These are phyloP conservation scores for Xanthoparmelia taractica DNA, from an alignment of 495 filamentous ascomycete species.

Conservation along the genomic window DNA sequence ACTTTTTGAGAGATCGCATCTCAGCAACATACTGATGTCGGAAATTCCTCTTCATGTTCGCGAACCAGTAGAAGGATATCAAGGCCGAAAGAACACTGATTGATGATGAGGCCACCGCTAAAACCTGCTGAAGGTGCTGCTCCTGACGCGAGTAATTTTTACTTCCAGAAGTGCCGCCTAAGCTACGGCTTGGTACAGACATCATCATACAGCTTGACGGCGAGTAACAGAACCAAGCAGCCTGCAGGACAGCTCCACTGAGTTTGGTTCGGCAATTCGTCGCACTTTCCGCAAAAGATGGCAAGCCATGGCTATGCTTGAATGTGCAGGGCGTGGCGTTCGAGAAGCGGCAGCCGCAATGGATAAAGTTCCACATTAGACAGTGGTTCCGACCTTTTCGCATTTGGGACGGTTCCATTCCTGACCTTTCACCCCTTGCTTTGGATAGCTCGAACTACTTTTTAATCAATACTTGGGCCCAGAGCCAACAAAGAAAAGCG, in stretches of 20 bases:
- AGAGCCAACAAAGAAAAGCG: constrained; percentile 61
- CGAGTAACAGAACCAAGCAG: not conserved
- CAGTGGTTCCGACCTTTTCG: not conserved
- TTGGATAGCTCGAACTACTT: not conserved
- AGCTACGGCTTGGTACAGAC: not conserved
- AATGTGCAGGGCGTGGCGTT: not conserved
- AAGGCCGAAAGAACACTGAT: constrained; percentile 47
- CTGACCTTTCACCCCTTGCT: constrained; percentile 7
- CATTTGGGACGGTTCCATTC: constrained; percentile 8
- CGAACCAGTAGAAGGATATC: constrained; percentile 61
- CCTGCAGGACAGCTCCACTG: not conserved
- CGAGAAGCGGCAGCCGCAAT: not conserved
- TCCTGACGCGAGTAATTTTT: constrained; percentile 14
- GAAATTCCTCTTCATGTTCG: constrained; percentile 63
- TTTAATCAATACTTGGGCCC: constrained; percentile 40
- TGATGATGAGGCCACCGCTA: constrained; percentile 34
- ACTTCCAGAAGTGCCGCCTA: no score
- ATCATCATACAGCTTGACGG: not conserved
- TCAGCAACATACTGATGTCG: constrained; percentile 55
- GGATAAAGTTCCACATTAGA: not conserved
- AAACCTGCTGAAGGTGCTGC: constrained; percentile 13
- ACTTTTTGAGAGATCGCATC: not conserved
- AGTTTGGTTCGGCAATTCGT: not conserved
- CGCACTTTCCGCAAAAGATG: not conserved
- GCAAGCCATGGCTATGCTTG: not conserved